Evolutionary conservation across 83 land plant species (phyloP).

Genomic region (Isoetes engelmannii): DNA sequence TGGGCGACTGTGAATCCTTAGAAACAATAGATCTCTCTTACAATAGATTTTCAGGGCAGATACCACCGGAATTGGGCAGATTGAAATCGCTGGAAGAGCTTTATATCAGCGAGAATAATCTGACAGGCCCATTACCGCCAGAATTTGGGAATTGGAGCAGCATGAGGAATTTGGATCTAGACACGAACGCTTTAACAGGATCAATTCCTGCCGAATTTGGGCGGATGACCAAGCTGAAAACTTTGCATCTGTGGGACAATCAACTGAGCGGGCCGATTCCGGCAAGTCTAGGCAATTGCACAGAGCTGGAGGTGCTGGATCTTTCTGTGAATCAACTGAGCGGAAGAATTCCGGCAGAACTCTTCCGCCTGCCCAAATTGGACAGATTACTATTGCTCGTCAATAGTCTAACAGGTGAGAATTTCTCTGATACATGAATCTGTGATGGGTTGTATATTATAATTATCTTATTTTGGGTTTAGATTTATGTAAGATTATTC

Average conservation of each 20-base stretch:
- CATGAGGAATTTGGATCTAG: constrained; percentile 49
- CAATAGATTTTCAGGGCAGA: constrained; percentile 50
- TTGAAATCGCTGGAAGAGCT: constrained; percentile 46
- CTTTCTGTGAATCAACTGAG: constrained; percentile 3
- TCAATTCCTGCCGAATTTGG: constrained; percentile 54
- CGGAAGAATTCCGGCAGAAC: background rate
- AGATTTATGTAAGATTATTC: too few relatives aligned
- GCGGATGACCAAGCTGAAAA: constrained; percentile 41
- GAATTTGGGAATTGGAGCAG: constrained; percentile 49
- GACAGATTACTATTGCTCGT: background rate
- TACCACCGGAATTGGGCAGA: constrained; percentile 50
- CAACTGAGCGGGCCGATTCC: constrained; percentile 35
- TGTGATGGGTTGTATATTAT: too few relatives aligned
- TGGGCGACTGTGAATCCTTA: constrained; percentile 55
- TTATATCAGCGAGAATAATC: constrained; percentile 50
- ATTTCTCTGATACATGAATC: background rate
- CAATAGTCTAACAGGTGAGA: constrained; percentile 4
- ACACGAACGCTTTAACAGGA: constrained; percentile 57
- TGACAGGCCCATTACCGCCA: constrained; percentile 47
- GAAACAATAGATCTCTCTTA: constrained; percentile 52
- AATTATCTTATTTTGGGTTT: too few relatives aligned
- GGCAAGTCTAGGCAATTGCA: constrained; percentile 2
- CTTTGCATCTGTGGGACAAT: constrained; percentile 65
- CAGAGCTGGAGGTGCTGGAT: background rate
- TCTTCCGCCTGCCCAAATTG: background rate